Evolutionary conservation across 2,329 filamentous ascomycete species (phyloP), one percentile per base, ranked within the genome.

Genomic region (Alternaria novae-zelandiae): DNA sequence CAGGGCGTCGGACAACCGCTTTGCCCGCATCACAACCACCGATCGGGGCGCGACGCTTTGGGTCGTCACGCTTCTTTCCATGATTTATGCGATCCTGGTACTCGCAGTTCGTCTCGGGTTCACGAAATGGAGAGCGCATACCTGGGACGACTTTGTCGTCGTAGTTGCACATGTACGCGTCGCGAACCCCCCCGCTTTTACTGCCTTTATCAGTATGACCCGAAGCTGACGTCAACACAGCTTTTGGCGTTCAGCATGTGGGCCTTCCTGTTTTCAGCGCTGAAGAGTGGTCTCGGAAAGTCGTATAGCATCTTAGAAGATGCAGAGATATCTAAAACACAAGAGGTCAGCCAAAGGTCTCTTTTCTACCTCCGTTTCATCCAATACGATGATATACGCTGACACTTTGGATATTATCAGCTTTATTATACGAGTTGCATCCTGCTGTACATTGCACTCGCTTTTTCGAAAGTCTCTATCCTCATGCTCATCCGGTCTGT

Each of bases 21-120:
- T 64, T 11, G 36, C 57, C 10, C 61, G 20, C 11, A 43, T 61
- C 15, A 64, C 61, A 1, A 12, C 57, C 15, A 13, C 56, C 28
- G 45, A 64, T 21, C 61, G 49, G 28, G 60, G 61, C 45, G 61
- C 61, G n/a, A n/a, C 21, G 12, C 36, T 64, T 17, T 64, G 61
- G 61, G 36, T 61, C 6, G 21, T n/a, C 21, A 20, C 57, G 15
- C 13, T 64, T 20, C 28, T 64, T 13, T 56, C 57, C 13, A 26
- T 47, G 7, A 57, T 61, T 5, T 64, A 61, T 30, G 20, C 61
- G 20, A 23, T 54, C 4, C 23, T 64, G 12, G 51, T 61, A 30
- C 20, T 64, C 1, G 41, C 45, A 44, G 17, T 64, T 10, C 61
- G 57, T n/a, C 51, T 64, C 4, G 44, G 51, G 6, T 64, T 45